Conservation (phyloP, 768 basidiomycete species). For the Collybia mongolica region DNA sequence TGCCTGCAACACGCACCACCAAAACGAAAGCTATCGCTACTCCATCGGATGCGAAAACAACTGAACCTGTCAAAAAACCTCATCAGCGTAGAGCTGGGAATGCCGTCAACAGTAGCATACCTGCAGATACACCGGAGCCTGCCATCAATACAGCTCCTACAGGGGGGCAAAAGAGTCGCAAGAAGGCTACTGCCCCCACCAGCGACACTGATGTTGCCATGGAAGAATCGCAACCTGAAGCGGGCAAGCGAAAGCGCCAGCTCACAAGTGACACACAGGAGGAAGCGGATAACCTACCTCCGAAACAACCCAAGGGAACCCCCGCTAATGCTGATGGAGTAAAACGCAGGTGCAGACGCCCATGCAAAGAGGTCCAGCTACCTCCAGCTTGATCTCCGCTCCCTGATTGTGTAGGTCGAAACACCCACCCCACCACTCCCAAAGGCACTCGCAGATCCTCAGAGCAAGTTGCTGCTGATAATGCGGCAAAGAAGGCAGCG, state of each 20-base stretch:
- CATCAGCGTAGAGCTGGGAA: neutral
- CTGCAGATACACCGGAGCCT: neutral
- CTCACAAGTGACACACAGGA: neutral
- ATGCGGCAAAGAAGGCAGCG: neutral
- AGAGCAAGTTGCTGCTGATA: slow-evolving; percentile 9
- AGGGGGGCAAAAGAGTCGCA: slow-evolving; percentile 1
- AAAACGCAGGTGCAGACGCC: neutral
- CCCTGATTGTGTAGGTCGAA: slow-evolving; percentile 11
- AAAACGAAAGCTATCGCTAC: neutral
- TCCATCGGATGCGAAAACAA: slow-evolving; percentile 1
- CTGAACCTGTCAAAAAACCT: slow-evolving; percentile 1
- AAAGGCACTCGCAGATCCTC: slow-evolving; percentile 2
- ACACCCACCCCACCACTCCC: slow-evolving; percentile 8
- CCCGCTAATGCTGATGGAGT: slow-evolving; percentile 3
- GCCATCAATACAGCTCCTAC: slow-evolving; percentile 1
- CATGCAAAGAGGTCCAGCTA: neutral
- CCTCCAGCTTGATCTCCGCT: slow-evolving; percentile 9
- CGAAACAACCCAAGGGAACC: slow-evolving; percentile 2
- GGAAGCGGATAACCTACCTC: neutral
- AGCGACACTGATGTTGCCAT: slow-evolving; percentile 3
- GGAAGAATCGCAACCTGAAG: slow-evolving; percentile 1
- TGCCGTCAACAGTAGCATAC: neutral
- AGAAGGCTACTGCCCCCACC: neutral
- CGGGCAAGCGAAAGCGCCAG: neutral
- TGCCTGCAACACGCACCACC: neutral